Percentiles rank a stretch among this genome's conserved stretches.
Conservation (phyloP, 2,329 filamentous ascomycete genomes). For the Thielaviopsis euricoi region DNA sequence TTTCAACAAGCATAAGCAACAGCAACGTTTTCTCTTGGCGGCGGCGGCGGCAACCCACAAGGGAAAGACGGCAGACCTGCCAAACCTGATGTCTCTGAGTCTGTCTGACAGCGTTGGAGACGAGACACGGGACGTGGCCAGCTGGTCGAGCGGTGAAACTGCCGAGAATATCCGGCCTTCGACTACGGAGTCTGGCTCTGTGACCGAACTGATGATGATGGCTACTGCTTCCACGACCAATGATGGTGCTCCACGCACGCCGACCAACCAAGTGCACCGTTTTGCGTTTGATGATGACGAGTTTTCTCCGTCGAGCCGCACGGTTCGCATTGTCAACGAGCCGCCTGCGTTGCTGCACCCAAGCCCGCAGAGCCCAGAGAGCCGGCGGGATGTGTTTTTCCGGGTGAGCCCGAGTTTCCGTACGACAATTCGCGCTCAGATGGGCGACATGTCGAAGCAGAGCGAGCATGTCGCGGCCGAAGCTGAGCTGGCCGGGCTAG, state of each 20-base stretch:
- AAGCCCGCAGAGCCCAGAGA: conserved; percentile 10
- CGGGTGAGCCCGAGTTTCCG: conserved; percentile 9
- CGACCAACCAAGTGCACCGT: background rate
- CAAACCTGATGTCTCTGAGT: background rate
- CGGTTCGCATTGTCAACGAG: conserved; percentile 9
- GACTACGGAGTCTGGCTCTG: background rate
- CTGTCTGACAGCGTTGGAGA: background rate
- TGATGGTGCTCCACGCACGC: conserved; percentile 2
- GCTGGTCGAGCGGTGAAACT: background rate
- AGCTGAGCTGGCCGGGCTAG: background rate
- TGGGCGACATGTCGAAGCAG: background rate
- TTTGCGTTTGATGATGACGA: conserved; percentile 8
- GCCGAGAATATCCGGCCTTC: conserved; percentile 3
- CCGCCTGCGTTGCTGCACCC: conserved; percentile 9
- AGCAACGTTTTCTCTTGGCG: background rate
- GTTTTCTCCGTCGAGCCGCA: conserved; percentile 8
- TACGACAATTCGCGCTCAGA: conserved; percentile 5
- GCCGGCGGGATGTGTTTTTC: conserved; percentile 9
- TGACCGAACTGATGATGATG: background rate
- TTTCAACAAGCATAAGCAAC: conserved; percentile 3
- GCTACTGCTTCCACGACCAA: conserved; percentile 2
- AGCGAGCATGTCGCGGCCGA: background rate
- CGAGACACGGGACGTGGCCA: background rate
- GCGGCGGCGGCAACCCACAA: background rate
- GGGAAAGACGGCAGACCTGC: background rate